Evolutionary conservation across 257 asterid genomes (phyloP), one percentile per base, ranked within the genome.

Genomic region (Orobanche coerulescens): DNA sequence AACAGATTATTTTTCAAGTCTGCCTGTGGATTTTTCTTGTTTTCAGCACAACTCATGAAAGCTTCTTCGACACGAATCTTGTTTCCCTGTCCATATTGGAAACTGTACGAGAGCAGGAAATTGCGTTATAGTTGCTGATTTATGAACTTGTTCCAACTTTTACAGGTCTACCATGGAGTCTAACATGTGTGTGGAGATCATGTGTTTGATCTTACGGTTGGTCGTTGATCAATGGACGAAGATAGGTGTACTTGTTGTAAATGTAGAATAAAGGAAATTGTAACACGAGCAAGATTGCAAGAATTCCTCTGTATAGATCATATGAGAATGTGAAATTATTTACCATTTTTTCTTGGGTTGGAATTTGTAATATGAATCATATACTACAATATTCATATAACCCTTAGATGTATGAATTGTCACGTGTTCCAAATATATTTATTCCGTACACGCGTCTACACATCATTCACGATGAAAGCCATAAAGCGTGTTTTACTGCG

Each of bases 131-230:
- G n/a, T n/a, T n/a, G n/a, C n/a, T n/a, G n/a, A n/a, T n/a, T n/a
- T 40, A 46, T 46, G 5, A 16, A 1, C 3, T 16, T 18, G 3
- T 7, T 46, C 26, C 31, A 13, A 7, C 25, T 46, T 18, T 46
- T 14, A 28, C 76, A 74, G 76, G 76, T 70, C 30, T 73, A 73
- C 68, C 33, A 58, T 57, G 78, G 82, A 57, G 66, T 50, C 3
- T 73, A 72, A 44, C 28, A 15, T 14, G 24, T 6, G 48, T 20
- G 56, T 6, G 31, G 14, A 48, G 25, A 53, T 28, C 52, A 19
- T 5, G 28, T 22, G 4, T 48, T 49, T 49, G 56, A 50, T 50
- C 34, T 9, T 0, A 50, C 33, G 33, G 36, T 24, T 46, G 50
- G n/a, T 20, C 0, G 52, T 15, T 24, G 39, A 33, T 28, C 31